A percentile compares a stretch with the other conserved stretches of the same genome.
Evolutionary conservation across 2,329 filamentous ascomycete species (phyloP).

Genomic region (Aureobasidium vineae): DNA sequence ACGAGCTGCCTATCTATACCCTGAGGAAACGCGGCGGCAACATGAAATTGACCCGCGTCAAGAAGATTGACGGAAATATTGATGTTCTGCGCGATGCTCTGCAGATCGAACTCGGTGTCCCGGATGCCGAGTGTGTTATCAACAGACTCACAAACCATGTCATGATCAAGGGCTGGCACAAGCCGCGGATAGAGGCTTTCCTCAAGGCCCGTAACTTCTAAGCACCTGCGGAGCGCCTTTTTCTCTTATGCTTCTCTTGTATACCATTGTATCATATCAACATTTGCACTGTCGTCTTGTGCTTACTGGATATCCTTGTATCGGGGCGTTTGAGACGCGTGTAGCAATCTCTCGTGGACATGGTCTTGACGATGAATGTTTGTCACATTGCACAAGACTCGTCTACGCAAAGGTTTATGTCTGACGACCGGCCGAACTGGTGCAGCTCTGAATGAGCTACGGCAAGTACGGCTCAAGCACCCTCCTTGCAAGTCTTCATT

Average conservation of each 20-base stretch:
- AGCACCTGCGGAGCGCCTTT: neutral
- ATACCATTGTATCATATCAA: slow-evolving; percentile 16
- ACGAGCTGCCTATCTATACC: slow-evolving; percentile 75
- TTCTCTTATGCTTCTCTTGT: slow-evolving; percentile 9
- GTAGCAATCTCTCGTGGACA: neutral
- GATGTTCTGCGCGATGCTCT: slow-evolving; percentile 64
- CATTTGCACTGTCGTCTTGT: neutral
- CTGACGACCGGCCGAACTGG: no score
- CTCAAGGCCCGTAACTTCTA: slow-evolving; percentile 41
- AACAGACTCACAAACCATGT: slow-evolving; percentile 69
- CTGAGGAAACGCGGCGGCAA: slow-evolving; percentile 73
- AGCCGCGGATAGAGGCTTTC: slow-evolving; percentile 38
- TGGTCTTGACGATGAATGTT: neutral
- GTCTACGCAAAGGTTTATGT: neutral
- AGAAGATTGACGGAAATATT: slow-evolving; percentile 75
- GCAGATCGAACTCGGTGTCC: slow-evolving; percentile 50
- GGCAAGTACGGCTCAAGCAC: neutral
- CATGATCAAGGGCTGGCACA: slow-evolving; percentile 57
- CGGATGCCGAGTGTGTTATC: slow-evolving; percentile 54
- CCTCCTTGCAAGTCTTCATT: neutral
- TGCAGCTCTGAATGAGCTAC: neutral
- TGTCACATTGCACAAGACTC: neutral
- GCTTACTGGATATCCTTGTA: neutral
- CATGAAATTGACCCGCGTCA: slow-evolving; percentile 68
- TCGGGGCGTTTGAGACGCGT: neutral